These are phyloP conservation scores for Ilex paraguariensis DNA, from an alignment of 305 asterid species.

Conservation along the genomic window DNA sequence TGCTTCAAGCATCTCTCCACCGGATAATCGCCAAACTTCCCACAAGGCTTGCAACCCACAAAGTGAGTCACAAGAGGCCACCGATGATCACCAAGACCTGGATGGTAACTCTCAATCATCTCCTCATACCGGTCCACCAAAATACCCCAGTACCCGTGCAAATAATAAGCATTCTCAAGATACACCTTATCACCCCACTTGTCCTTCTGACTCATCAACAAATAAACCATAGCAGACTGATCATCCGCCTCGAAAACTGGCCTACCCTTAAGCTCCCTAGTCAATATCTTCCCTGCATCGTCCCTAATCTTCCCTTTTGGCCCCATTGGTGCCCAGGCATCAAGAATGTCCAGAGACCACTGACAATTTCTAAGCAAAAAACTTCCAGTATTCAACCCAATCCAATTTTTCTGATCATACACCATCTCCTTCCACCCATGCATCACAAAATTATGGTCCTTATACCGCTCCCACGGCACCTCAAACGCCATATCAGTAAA, in stretches of 20 bases:
- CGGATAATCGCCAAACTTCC: constrained; percentile 8
- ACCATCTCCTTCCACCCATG: constrained; percentile 16
- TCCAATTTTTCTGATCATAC: constrained; percentile 17
- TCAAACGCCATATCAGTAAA: constrained; percentile 19
- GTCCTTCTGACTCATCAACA: constrained; percentile 8
- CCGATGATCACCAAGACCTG: constrained; percentile 14
- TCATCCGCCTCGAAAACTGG: constrained; percentile 16
- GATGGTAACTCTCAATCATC: constrained; percentile 16
- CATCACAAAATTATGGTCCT: constrained; percentile 15
- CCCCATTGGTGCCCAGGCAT: constrained; percentile 17
- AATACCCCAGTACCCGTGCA: constrained; percentile 14
- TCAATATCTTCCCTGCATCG: constrained; percentile 12
- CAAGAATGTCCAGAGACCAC: constrained; percentile 16
- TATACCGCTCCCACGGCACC: constrained; percentile 21
- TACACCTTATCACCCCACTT: constrained; percentile 15
- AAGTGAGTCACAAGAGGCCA: constrained; percentile 20
- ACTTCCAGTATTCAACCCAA: constrained; percentile 17
- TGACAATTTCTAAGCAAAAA: constrained; percentile 18
- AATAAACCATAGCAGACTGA: not conserved
- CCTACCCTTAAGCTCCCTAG: constrained; percentile 10
- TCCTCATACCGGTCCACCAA: constrained; percentile 17
- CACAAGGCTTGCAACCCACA: constrained; percentile 15
- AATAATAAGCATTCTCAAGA: constrained; percentile 8
- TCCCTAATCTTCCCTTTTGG: constrained; percentile 13
- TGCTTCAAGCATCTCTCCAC: constrained; percentile 15